A percentile compares a stretch with the other conserved stretches of the same genome.
Evolutionary conservation across 2,329 filamentous ascomycete species (phyloP).

Genomic region (Phialophora macrospora): DNA sequence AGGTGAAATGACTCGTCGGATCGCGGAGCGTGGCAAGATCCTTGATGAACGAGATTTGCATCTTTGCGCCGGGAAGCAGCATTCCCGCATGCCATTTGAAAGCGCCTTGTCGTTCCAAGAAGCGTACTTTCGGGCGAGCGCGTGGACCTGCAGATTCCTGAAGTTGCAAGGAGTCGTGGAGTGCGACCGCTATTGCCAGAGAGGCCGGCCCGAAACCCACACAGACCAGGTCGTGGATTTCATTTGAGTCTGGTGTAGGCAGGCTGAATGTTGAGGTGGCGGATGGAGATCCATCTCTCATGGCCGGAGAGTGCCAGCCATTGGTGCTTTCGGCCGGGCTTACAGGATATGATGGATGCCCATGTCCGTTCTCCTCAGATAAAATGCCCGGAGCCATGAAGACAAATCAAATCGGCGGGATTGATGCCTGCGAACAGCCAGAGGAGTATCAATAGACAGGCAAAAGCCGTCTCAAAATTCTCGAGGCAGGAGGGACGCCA

Average conservation of each 20-base stretch:
- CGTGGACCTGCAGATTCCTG: conserved; percentile 48
- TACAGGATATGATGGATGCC: neutral
- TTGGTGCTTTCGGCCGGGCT: conserved; percentile 16
- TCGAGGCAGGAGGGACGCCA: conserved; percentile 5
- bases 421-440: neutral
- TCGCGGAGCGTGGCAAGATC: conserved; percentile 89
- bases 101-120: conserved; percentile 79
- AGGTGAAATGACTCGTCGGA: conserved; percentile 89
- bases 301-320: conserved; percentile 6
- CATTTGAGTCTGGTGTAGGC: conserved; percentile 48
- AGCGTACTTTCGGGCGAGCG: conserved; percentile 72
- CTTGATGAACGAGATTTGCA: conserved; percentile 98
- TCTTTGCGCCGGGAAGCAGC: conserved; percentile 88
- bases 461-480: neutral
- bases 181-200: conserved; percentile 83
- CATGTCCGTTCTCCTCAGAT: conserved; percentile 3
- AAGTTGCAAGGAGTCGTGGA: conserved; percentile 67
- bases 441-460: neutral
- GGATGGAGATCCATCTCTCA: conserved; percentile 6
- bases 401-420: neutral
- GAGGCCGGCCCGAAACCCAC: conserved; percentile 93
- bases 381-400: conserved; percentile 26
- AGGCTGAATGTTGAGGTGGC: conserved; percentile 14
- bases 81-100: conserved; percentile 97
- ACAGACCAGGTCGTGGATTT: conserved; percentile 83